These are phyloP conservation scores for Auriscalpium orientale DNA, from an alignment of 768 basidiomycete genomes.

Conservation along the genomic window DNA sequence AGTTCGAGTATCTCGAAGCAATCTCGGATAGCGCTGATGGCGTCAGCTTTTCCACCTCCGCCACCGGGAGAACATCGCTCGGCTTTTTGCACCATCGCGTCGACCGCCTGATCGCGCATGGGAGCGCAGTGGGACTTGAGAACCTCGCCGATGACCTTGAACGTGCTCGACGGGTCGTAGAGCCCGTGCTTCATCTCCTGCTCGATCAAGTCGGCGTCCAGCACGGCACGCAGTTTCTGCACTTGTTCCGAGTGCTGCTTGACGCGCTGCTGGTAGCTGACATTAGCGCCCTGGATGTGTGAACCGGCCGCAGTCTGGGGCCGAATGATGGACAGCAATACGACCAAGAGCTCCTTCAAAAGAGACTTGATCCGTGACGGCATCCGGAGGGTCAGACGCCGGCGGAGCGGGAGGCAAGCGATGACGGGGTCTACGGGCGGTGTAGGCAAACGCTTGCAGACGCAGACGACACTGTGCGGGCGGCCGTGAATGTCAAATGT, in stretches of 20 bases:
- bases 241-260: slow-evolving; percentile 14
- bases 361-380: slow-evolving; percentile 67
- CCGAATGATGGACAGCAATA: slow-evolving; percentile 58
- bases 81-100: slow-evolving; percentile 73
- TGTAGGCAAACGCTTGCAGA: slow-evolving; percentile 32
- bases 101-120: slow-evolving; percentile 80
- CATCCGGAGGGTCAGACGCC: slow-evolving; percentile 52
- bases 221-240: slow-evolving; percentile 19
- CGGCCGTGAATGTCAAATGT: slow-evolving; percentile 59
- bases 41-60: slow-evolving; percentile 49
- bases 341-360: slow-evolving; percentile 59
- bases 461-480: slow-evolving; percentile 36
- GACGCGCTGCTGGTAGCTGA: slow-evolving; percentile 11
- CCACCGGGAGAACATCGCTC: slow-evolving; percentile 48
- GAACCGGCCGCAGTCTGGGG: slow-evolving; percentile 51
- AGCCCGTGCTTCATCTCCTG: slow-evolving; percentile 72
- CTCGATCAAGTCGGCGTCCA: slow-evolving; percentile 77
- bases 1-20: slow-evolving; percentile 89
- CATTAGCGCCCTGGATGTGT: slow-evolving; percentile 11
- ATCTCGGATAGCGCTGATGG: slow-evolving; percentile 67
- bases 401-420: slow-evolving; percentile 27
- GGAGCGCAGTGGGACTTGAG: slow-evolving; percentile 91
- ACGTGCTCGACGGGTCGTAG: slow-evolving; percentile 75
- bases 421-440: slow-evolving; percentile 34
- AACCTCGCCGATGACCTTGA: slow-evolving; percentile 69